Evolutionary conservation across 2,329 filamentous ascomycete species (phyloP), one percentile per base, ranked within the genome.

Genomic region (Alternaria sp.): DNA sequence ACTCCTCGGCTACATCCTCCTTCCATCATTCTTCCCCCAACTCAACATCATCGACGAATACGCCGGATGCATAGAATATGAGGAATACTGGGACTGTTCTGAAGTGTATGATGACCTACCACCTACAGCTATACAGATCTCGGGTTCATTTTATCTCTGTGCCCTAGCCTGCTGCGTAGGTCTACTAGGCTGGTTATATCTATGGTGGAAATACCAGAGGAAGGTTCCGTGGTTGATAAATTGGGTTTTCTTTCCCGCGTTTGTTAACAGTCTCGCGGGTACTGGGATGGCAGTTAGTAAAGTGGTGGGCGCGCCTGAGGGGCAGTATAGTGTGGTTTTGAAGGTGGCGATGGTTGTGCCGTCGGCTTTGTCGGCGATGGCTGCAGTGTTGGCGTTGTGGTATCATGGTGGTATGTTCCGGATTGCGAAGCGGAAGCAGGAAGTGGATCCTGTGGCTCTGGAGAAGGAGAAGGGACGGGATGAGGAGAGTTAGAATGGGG

Each of bases 211-310:
- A 19, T 84, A 83, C 75, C 74, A 81, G 43, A 69, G 73, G 15
- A 87, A 87, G 66, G 86, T 87, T 60, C 80, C 87, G 17, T 88
- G 85, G 86, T 77, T 87, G 21, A 78, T 86, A 9, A 85, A 86
- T 69, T 79, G 81, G 59, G 76, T 87, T 12, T 86, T 87, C 66
- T 62, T 86, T 64, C 81, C 71, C 40, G 74, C 71, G 15, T 50
- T 72, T 57, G 62, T 86, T 55, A 86, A 86, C 70, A 83, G 82
- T 13, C 66, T 84, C 13, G 85, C 84, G 6, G 86, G 86, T 1
- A 66, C 87, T 26, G 77, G 87, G 7, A 83, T 82, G 1, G 85
- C 85, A 1, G 66, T 87, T 6, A 40, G 36, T 40, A 40, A 40
- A 40, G 36, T 17, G 8, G 78, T 85, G 5, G 83, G 82, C 66